Evolutionary conservation across 306 rosid genomes (phyloP), one percentile per base, ranked within the genome.

Genomic region (Ormosia semicastrata): DNA sequence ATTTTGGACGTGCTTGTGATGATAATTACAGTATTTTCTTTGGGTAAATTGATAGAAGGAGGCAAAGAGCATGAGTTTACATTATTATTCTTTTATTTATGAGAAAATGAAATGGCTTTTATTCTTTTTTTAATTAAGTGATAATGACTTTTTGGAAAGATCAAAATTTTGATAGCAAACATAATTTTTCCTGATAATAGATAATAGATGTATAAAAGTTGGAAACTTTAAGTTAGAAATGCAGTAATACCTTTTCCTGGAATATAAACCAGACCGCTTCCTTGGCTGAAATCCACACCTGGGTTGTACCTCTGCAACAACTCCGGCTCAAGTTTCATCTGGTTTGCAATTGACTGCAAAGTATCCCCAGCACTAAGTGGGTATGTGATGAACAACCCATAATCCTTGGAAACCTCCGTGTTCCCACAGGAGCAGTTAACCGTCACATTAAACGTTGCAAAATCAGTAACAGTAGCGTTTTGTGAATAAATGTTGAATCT

Each of bases 371-470:
- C 11, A 39, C 87, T 71, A 66, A 94, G 89, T 0, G 96, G 97
- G 65, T 91, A 92, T 1, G 97, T 91, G 57, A 87, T 59, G 64
- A 94, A 94, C 94, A 91, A 77, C 10, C 97, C 97, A 70, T 86
- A 92, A 0, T 78, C 80, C 77, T 73, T 52, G 0, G 94, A 86
- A 86, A 94, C 78, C 0, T 32, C 3, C 4, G 86, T 78, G 33
- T 91, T 3, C 78, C 97, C 98, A 77, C 97, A 94, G 0, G 91
- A 83, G 83, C 97, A 94, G 37, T 91, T 92, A 79, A 92, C 85
- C 44, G 83, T 70, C 1, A 88, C 97, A 64, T 86, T 87, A 40
- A 92, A 4, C 4, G 30, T 46, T 47, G 11, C 75, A 8, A 14
- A 3, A 70, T 59, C 7, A 14, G 88, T 91, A 79, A 94, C 70